These are phyloP conservation scores for Scleromitrula shiraiana DNA, from an alignment of 2,329 filamentous ascomycete genomes.

Conservation along the genomic window DNA sequence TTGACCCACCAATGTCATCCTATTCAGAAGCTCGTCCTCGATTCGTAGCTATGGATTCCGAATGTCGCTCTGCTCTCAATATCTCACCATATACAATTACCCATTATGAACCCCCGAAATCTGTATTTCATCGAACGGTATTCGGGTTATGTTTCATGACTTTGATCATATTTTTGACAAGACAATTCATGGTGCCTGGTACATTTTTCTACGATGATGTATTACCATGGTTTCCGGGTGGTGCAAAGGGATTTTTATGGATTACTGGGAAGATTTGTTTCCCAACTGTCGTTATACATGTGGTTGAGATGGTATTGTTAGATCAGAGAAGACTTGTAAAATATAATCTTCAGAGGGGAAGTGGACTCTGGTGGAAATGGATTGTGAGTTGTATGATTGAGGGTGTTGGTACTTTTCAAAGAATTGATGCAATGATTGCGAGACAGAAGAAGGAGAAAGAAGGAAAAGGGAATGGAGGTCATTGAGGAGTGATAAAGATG, in stretches of 20 bases:
- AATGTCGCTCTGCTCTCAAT: constrained; percentile 51
- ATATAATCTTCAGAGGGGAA: constrained; percentile 40
- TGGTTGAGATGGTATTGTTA: constrained; percentile 50
- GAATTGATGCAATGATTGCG: constrained; percentile 43
- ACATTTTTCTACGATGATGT: constrained; percentile 42
- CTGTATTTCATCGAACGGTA: constrained; percentile 39
- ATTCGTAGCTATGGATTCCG: constrained; percentile 64
- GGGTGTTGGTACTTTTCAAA: constrained; percentile 41
- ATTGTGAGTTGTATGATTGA: constrained; percentile 44
- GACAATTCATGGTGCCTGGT: constrained; percentile 45
- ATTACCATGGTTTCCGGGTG: constrained; percentile 45
- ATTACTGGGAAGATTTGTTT: constrained; percentile 51
- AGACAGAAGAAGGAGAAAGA: constrained; percentile 37
- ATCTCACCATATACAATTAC: constrained; percentile 38
- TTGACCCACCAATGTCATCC: constrained; percentile 62
- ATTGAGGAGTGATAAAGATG: neutral
- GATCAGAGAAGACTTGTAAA: constrained; percentile 39
- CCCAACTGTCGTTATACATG: constrained; percentile 57
- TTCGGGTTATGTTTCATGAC: constrained; percentile 49
- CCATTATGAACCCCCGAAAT: constrained; percentile 30
- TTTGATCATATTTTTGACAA: constrained; percentile 41
- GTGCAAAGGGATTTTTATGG: constrained; percentile 49
- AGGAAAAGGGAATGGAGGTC: neutral
- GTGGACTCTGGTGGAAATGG: constrained; percentile 47
- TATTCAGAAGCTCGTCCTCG: constrained; percentile 61